Base-by-base conservation (phyloP, 2,329 filamentous ascomycete species). In the Claviceps monticola region DNA sequence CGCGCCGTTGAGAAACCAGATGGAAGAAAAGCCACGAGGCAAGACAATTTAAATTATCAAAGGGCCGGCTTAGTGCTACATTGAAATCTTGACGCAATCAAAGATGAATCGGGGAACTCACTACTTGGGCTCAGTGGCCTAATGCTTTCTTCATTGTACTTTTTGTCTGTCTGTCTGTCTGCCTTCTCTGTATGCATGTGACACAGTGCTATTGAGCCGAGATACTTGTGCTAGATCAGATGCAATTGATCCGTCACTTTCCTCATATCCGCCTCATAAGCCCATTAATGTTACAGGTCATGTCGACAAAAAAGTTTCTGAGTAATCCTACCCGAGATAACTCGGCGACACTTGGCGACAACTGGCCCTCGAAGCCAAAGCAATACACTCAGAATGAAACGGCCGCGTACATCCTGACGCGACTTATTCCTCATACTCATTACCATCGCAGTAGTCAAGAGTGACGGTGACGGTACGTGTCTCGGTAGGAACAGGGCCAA, bases 391-490 rank as follows among this genome's bases (percentile, higher is more conserved):
- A 44, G 13, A 43, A 38, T 16, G 14, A 11, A 34, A 34, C 4
- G 29, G 29, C 9, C 8, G 8, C 29, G 4, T 34, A 11, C 29
- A 11, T 34, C 29, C 29, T 34, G 29, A 34, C 3, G 17, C 16
- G 17, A 43, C 41, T 17, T 43, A 11, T 17, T 17, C 41, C n/a
- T 17, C 16, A 36, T 34, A 38, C 26, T n/a, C 13, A 8, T 68
- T 67, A 53, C 69, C 68, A 52, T 70, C 68, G 62, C 69, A 72
- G 59, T 63, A 68, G 60, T 71, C 67, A 57, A 61, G 58, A 48
- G 68, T 71, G 53, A 63, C 65, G 53, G 69, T 72, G 52, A 70
- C 66, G 34, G 69, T 72, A 51, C 63, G 60, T 8, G 69, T 72
- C 38, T 64, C 60, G 53, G 69, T 72, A 23, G 69, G 66, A 38